Base-by-base conservation (phyloP, 306 rosid species). In the Vigna hirtella region DNA sequence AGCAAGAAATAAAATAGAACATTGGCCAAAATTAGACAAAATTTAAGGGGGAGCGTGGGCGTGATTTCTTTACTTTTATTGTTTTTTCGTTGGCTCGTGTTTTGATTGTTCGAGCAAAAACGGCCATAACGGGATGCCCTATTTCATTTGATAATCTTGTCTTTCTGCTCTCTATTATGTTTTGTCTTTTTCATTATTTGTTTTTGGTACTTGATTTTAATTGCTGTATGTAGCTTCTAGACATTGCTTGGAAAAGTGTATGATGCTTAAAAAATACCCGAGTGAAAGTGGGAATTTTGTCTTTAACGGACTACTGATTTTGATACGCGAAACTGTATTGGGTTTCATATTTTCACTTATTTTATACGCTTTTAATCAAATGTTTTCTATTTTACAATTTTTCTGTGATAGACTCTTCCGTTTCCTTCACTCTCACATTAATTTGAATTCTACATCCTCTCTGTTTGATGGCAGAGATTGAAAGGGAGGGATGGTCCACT, bases 401-500 rank as follows among this genome's bases (percentile, higher is more conserved):
- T 59, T 13, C 73, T 50, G 34, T 32, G 7, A 8, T 0, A 5
- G 15, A 51, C 45, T 34, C 59, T 59, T 43, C 9, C 18, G 32
- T 49, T 53, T 77, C 78, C 30, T 56, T 66, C 64, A 20, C 32
- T 28, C 20, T 24, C 58, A 10, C 18, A 53, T 73, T 72, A 55
- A 49, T 62, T 43, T 64, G 66, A 80, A 30, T 53, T 38, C 13
- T 49, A 47, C 12, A 28, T 56, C 49, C 20, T 34, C 13, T 64
- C 18, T 24, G 79, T 52, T 77, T 76, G 72, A 70, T 70, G 73
- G 58, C 89, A 92, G 97, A 87, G 89, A 72, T 82, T 92, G 92
- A 90, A 89, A 83, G 93, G 59, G 45, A 90, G 89, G 81, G 86
- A 22, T 66, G 61, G 72, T 49, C 57, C 73, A 30, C 71, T 83